phyloP scores from a whole-genome alignment of 1,284 basidiomycete genomes.

The Sphagnurus paluster region DNA sequence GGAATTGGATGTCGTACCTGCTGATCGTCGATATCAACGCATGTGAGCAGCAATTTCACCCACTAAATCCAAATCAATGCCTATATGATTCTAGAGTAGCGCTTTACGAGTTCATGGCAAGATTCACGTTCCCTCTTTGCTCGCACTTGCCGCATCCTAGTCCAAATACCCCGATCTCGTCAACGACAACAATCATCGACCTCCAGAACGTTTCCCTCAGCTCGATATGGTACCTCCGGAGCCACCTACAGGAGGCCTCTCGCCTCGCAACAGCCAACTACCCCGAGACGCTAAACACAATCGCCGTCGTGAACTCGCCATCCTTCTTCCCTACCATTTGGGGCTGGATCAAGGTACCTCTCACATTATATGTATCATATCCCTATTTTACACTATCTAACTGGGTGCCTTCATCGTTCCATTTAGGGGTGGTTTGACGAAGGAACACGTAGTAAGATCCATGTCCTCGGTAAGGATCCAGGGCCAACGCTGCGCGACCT shows the following conservation, averaged over 20 bases:
- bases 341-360: slow-evolving; percentile 71
- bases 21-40: slow-evolving; percentile 61
- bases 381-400: background rate
- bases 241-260: slow-evolving; percentile 73
- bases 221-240: slow-evolving; percentile 66
- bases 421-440: slow-evolving; percentile 71
- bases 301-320: slow-evolving; percentile 73
- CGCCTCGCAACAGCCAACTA: slow-evolving; percentile 75
- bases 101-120: slow-evolving; percentile 67
- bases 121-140: slow-evolving; percentile 66
- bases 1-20: slow-evolving; percentile 55
- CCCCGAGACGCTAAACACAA: slow-evolving; percentile 68
- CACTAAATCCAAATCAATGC: slow-evolving; percentile 3
- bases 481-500: slow-evolving; percentile 50
- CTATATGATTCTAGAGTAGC: slow-evolving; percentile 31
- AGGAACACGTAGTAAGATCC: slow-evolving; percentile 69
- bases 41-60: slow-evolving; percentile 51
- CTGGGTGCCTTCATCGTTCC: no score
- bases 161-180: slow-evolving; percentile 56
- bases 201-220: slow-evolving; percentile 58
- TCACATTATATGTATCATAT: background rate
- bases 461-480: slow-evolving; percentile 61
- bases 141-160: slow-evolving; percentile 58
- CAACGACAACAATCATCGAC: slow-evolving; percentile 74
- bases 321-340: slow-evolving; percentile 77